Percentiles rank a stretch among this genome's conserved stretches.
These are phyloP conservation scores for Globisporangium middletonii DNA, from an alignment of 352 stramenopile species.

Conservation along the genomic window DNA sequence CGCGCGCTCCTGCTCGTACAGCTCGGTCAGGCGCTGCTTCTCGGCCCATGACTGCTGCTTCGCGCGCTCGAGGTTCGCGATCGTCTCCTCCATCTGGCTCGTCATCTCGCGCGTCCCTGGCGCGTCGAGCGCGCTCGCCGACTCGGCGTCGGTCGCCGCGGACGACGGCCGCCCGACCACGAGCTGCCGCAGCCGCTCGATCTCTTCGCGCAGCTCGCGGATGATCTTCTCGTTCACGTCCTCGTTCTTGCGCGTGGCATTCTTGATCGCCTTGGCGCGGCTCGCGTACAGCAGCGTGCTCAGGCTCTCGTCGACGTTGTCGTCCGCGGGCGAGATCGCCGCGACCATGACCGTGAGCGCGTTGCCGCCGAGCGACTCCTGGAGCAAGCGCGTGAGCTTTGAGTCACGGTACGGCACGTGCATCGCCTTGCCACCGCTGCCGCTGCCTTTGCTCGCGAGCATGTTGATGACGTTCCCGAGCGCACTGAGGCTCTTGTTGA, in stretches of 20 bases:
- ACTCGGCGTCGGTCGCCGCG: slow-evolving; percentile 9
- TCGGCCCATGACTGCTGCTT: slow-evolving; percentile 91
- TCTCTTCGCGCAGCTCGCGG: slow-evolving; percentile 88
- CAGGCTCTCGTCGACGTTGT: slow-evolving; percentile 92
- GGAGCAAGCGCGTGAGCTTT: slow-evolving; percentile 87
- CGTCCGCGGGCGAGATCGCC: slow-evolving; percentile 87
- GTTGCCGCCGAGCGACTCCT: slow-evolving; percentile 90
- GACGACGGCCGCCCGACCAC: slow-evolving; percentile 49
- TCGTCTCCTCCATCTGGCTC: slow-evolving; percentile 81
- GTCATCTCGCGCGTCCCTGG: slow-evolving; percentile 37
- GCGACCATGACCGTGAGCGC: slow-evolving; percentile 93
- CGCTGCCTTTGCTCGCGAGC: slow-evolving; percentile 48
- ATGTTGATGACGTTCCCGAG: slow-evolving; percentile 92
- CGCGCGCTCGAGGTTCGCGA: slow-evolving; percentile 77
- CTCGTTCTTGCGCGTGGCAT: slow-evolving; percentile 84
- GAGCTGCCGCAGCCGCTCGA: slow-evolving; percentile 87
- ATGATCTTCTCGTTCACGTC: slow-evolving; percentile 91
- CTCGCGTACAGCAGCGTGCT: slow-evolving; percentile 93
- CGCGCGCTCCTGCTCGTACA: slow-evolving; percentile 85
- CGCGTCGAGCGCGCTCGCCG: not conserved
- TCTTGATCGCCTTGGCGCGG: slow-evolving; percentile 91
- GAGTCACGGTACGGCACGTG: slow-evolving; percentile 91
- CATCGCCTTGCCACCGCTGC: slow-evolving; percentile 16
- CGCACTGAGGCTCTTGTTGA: slow-evolving; percentile 91
- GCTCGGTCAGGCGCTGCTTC: slow-evolving; percentile 72